These are phyloP conservation scores for Aspergillus sp. DNA, from an alignment of 2,329 filamentous ascomycete genomes.

Conservation along the genomic window DNA sequence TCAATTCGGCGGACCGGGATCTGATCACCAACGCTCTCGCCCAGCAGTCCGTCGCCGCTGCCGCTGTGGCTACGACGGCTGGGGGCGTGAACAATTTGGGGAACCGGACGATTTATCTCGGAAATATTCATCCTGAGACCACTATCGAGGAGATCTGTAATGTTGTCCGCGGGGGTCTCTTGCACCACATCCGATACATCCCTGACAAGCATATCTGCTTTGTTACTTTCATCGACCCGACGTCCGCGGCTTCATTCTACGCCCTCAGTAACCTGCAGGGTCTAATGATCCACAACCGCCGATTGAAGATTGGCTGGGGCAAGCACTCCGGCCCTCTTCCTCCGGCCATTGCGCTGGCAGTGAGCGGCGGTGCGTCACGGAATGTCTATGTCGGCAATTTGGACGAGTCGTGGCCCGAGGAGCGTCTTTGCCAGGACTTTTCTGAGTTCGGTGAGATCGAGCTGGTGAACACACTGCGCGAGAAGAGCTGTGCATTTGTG, in stretches of 20 bases:
- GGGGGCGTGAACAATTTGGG: conserved; percentile 96
- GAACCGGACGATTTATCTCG: conserved; percentile 94
- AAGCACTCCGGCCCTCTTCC: conserved; percentile 97
- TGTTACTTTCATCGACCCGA: conserved; percentile 98
- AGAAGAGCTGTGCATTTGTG: conserved; percentile 99
- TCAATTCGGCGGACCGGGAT: conserved; percentile 92
- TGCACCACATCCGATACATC: conserved; percentile 98
- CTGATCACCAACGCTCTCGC: conserved; percentile 92
- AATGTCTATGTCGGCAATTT: conserved; percentile 98
- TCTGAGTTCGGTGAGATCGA: conserved; percentile 97
- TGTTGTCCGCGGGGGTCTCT: conserved; percentile 84
- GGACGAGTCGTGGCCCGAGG: conserved; percentile 95
- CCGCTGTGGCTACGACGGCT: conserved; percentile 90
- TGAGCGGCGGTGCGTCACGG: conserved; percentile 92
- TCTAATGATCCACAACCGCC: conserved; percentile 97
- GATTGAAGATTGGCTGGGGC: conserved; percentile 97
- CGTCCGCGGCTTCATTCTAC: conserved; percentile 94
- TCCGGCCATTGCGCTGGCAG: conserved; percentile 87
- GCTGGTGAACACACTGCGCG: conserved; percentile 86
- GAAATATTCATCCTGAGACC: conserved; percentile 97
- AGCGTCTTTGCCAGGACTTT: conserved; percentile 90
- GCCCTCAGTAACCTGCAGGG: conserved; percentile 95
- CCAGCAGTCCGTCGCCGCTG: conserved; percentile 93
- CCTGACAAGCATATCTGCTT: conserved; percentile 99
- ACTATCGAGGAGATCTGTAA: conserved; percentile 99